phyloP scores from a whole-genome alignment of 2,329 filamentous ascomycete genomes.

The Hymenoscyphus linearis region DNA sequence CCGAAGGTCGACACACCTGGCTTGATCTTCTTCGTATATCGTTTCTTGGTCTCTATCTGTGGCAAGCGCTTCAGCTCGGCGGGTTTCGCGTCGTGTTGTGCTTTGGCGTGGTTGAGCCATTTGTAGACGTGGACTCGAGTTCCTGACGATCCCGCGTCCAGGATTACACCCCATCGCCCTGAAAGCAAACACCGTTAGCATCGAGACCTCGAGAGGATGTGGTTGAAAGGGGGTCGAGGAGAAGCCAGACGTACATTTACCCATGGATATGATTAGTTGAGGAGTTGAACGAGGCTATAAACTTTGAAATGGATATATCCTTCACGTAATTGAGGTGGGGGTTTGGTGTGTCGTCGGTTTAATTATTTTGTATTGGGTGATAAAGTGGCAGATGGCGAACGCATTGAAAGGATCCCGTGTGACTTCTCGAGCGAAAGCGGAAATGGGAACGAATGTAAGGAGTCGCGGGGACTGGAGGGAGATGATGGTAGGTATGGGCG shows the following conservation, averaged over 20 bases:
- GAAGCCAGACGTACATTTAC: constrained; percentile 29
- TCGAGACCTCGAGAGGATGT: background rate
- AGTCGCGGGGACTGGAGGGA: background rate
- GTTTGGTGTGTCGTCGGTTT: constrained; percentile 4
- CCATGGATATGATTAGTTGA: constrained; percentile 22
- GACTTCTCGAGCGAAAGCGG: background rate
- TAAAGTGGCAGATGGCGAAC: constrained; percentile 17
- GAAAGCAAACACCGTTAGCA: background rate
- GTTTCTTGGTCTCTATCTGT: constrained; percentile 73
- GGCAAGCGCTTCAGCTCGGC: constrained; percentile 66
- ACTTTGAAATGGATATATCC: constrained; percentile 3
- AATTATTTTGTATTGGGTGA: constrained; percentile 11
- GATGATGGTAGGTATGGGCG: background rate
- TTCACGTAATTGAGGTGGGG: constrained; percentile 9
- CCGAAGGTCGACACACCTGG: constrained; percentile 92
- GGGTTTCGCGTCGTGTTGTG: constrained; percentile 54
- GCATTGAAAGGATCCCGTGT: constrained; percentile 17
- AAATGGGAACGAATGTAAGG: constrained; percentile 23
- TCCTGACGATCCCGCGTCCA: constrained; percentile 96
- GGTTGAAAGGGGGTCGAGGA: background rate
- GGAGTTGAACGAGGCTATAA: constrained; percentile 1
- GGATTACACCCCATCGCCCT: constrained; percentile 79
- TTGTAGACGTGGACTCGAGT: constrained; percentile 91
- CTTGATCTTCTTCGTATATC: constrained; percentile 90
- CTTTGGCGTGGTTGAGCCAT: constrained; percentile 75